A percentile compares a stretch with the other conserved stretches of the same genome.
phyloP scores from a whole-genome alignment of 768 basidiomycete genomes.

The Mycena vulgaris region DNA sequence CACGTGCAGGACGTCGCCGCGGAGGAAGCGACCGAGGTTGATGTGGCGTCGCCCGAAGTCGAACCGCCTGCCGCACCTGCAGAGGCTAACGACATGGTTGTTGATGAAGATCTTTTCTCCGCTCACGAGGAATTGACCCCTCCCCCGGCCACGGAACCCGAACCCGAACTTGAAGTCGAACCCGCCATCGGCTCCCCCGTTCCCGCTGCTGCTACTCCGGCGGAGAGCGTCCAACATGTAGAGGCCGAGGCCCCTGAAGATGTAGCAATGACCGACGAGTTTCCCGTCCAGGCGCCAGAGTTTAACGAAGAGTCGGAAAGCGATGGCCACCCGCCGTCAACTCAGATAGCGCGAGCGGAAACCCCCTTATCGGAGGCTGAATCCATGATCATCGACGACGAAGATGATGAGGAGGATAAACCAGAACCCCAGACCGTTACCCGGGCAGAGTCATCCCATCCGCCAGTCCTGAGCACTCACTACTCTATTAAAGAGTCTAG shows the following conservation, averaged over 20 bases:
- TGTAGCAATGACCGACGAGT: conserved; percentile 30
- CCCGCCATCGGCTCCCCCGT: background rate
- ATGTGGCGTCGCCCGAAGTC: conserved; percentile 33
- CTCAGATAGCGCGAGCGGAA: conserved; percentile 10
- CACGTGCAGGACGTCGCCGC: conserved; percentile 34
- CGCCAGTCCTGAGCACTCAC: background rate
- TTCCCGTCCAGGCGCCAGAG: conserved; percentile 15
- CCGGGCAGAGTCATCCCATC: background rate
- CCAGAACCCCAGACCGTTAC: conserved; percentile 1
- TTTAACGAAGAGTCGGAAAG: conserved; percentile 1
- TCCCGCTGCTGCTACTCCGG: background rate
- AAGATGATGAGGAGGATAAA: conserved; percentile 27
- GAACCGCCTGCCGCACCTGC: conserved; percentile 24
- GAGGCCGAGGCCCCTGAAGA: conserved; percentile 16
- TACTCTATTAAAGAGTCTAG: conserved; percentile 29
- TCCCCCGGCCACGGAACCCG: conserved; percentile 25
- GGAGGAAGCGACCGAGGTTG: conserved; percentile 36
- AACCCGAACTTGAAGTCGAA: conserved; percentile 5
- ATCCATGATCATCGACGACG: conserved; percentile 40
- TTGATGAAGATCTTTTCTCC: conserved; percentile 37
- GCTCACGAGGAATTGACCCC: conserved; percentile 37
- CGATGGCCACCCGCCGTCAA: background rate
- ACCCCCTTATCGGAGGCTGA: conserved; percentile 30
- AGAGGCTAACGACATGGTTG: conserved; percentile 29
- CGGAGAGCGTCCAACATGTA: background rate